Percentiles rank a stretch among this genome's conserved stretches.
Evolutionary conservation across 768 basidiomycete genomes (phyloP).

Genomic region (Grammothele lineata): DNA sequence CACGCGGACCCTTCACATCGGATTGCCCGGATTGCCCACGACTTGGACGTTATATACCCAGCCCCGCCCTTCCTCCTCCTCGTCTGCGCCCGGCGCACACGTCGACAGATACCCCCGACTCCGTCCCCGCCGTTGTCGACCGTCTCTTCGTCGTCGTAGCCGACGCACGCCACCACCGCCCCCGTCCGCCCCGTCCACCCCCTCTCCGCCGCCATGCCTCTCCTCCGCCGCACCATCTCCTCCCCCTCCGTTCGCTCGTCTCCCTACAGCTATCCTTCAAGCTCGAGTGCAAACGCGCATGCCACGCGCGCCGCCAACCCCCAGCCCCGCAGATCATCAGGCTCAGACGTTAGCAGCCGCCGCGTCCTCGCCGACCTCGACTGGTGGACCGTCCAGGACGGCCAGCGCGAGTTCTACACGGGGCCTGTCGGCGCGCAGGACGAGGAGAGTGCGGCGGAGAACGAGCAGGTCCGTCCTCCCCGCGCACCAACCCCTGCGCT

Average conservation of each 20-base stretch:
- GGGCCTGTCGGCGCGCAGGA: conserved; percentile 37
- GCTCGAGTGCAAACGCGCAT: conserved; percentile 26
- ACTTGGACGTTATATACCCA: conserved; percentile 19
- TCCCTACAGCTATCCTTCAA: conserved; percentile 49
- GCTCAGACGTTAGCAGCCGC: conserved; percentile 58
- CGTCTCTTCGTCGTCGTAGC: conserved; percentile 5
- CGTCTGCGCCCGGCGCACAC: conserved; percentile 14
- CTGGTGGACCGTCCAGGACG: conserved; percentile 80
- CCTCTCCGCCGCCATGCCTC: conserved; percentile 59
- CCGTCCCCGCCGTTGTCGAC: conserved; percentile 9
- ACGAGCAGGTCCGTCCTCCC: conserved; percentile 18
- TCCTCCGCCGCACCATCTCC: conserved; percentile 75
- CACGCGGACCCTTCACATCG: conserved; percentile 21
- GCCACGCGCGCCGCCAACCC: conserved; percentile 32
- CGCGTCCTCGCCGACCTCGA: conserved; percentile 83
- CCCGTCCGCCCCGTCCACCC: conserved; percentile 26
- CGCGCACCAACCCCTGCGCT: conserved; percentile 17
- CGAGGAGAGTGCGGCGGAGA: conserved; percentile 32
- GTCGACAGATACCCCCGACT: conserved; percentile 20
- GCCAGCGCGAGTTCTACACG: conserved; percentile 46
- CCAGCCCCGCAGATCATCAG: conserved; percentile 55
- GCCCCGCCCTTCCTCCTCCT: conserved; percentile 9
- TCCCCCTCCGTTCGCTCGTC: conserved; percentile 64
- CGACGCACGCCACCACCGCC: not conserved
- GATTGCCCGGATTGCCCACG: conserved; percentile 13